These are phyloP conservation scores for Metarhizium guizhouense DNA, from an alignment of 2,329 filamentous ascomycete genomes.

Conservation along the genomic window DNA sequence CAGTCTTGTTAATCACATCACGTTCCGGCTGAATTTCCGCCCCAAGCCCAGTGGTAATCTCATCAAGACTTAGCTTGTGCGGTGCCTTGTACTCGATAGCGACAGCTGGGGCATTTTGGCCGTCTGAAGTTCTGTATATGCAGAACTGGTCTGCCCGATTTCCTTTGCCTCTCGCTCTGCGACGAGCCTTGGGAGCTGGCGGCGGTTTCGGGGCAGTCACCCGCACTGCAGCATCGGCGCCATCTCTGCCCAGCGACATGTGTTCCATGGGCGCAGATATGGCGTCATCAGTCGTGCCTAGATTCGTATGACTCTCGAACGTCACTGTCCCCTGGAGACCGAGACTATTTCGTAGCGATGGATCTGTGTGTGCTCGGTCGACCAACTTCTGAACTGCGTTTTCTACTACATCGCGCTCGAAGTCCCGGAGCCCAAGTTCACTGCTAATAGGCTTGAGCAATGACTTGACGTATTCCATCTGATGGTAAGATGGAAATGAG, in stretches of 20 bases:
- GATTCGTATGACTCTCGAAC: conserved; percentile 28
- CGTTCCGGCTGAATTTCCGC: conserved; percentile 24
- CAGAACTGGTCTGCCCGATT: conserved; percentile 24
- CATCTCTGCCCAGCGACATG: conserved; percentile 10
- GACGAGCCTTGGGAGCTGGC: not conserved
- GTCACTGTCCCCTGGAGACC: conserved; percentile 22
- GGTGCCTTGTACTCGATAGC: conserved; percentile 31
- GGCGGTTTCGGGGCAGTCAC: not conserved
- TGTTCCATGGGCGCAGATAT: conserved; percentile 16
- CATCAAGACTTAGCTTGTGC: conserved; percentile 24
- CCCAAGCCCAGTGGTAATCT: conserved; percentile 22
- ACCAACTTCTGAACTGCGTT: conserved; percentile 25
- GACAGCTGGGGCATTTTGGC: not conserved
- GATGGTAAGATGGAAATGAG: conserved; percentile 21
- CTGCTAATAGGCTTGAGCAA: conserved; percentile 23
- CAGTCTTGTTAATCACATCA: conserved; percentile 23
- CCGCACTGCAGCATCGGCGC: not conserved
- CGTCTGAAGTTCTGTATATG: conserved; percentile 9
- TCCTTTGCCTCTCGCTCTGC: conserved; percentile 17
- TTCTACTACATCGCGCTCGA: conserved; percentile 25
- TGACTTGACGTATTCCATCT: conserved; percentile 24
- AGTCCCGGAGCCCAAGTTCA: conserved; percentile 24
- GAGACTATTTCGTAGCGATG: conserved; percentile 18
- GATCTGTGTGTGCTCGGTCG: conserved; percentile 17
- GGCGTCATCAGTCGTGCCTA: conserved; percentile 14